Evolutionary conservation across 768 basidiomycete species (phyloP).

Genomic region (Leccinum broughii): DNA sequence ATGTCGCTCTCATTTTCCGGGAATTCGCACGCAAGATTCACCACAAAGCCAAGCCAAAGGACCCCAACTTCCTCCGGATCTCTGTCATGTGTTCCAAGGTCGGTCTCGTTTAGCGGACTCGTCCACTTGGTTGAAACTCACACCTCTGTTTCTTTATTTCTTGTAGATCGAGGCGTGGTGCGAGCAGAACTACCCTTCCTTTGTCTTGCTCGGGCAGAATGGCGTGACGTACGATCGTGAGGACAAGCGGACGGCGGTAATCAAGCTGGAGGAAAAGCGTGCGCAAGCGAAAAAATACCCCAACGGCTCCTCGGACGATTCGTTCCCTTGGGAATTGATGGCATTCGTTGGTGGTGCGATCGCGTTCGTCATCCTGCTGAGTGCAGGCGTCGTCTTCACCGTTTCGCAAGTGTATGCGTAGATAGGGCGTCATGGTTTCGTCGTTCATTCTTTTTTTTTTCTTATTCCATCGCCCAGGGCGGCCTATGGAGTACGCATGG

Average conservation of each 20-base stretch:
- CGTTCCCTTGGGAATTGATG: conserved; percentile 34
- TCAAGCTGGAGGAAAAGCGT: conserved; percentile 45
- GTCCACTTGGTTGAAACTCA: conserved; percentile 8
- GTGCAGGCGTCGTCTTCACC: conserved; percentile 24
- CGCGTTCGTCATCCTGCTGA: conserved; percentile 28
- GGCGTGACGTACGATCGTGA: conserved; percentile 41
- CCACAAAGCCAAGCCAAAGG: conserved; percentile 70
- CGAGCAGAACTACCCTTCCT: conserved; percentile 92
- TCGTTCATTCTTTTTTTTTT: not conserved
- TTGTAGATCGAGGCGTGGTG: conserved; percentile 88
- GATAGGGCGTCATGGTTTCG: not conserved
- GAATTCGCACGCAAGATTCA: conserved; percentile 83
- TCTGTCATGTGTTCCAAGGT: conserved; percentile 86
- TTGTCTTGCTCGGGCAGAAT: conserved; percentile 46
- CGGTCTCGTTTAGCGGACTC: conserved; percentile 15
- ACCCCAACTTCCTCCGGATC: conserved; percentile 84
- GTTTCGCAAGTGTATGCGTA: conserved; percentile 27
- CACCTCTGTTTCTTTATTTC: not conserved
- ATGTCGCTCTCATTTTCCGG: conserved; percentile 87
- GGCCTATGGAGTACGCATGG: not conserved
- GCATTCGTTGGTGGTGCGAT: conserved; percentile 31
- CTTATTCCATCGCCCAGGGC: not conserved
- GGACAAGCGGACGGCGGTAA: conserved; percentile 60
- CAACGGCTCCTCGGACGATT: conserved; percentile 6
- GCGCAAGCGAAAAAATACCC: conserved; percentile 32